Evolutionary conservation across 1,139 yeast genomes (phyloP).

Genomic region (Yamadazyma sp.): DNA sequence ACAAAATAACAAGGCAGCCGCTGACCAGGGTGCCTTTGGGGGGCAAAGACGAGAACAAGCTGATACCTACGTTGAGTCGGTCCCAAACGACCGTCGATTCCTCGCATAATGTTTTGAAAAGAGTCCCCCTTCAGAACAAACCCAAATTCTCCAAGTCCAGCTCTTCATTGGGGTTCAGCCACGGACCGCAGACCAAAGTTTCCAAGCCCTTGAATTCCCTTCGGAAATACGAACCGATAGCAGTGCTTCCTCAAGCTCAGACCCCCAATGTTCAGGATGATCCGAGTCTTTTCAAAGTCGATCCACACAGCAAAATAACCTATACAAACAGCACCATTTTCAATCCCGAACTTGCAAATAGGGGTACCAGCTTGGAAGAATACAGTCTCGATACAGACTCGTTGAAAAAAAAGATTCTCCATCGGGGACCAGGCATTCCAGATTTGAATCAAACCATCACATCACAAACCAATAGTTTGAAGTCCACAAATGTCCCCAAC

Average conservation of each 20-base stretch:
- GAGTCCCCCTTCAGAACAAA: slow-evolving; percentile 2
- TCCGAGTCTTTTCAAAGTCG: slow-evolving; percentile 5
- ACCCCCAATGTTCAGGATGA: neutral
- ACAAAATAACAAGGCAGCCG: neutral
- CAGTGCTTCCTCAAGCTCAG: neutral
- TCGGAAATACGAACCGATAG: neutral
- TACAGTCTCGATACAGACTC: slow-evolving; percentile 22
- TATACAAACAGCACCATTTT: slow-evolving; percentile 12
- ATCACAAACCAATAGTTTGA: slow-evolving; percentile 22
- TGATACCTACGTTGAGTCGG: slow-evolving; percentile 30
- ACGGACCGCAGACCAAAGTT: slow-evolving; percentile 6
- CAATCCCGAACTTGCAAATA: slow-evolving; percentile 14
- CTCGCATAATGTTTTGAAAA: slow-evolving; percentile 2
- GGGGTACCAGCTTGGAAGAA: slow-evolving; percentile 19
- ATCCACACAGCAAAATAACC: slow-evolving; percentile 5
- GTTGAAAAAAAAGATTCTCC: slow-evolving; percentile 17
- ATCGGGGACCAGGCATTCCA: slow-evolving; percentile 1
- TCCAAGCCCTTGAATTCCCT: neutral
- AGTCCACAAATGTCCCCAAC: slow-evolving; percentile 16
- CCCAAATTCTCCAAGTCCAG: slow-evolving; percentile 30
- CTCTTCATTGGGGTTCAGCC: slow-evolving; percentile 40
- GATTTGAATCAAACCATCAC: slow-evolving; percentile 19
- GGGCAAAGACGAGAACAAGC: slow-evolving; percentile 45
- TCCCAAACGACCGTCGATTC: slow-evolving; percentile 30
- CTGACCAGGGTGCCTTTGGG: slow-evolving; percentile 44